These are phyloP conservation scores for Elaphomyces granulatus DNA, from an alignment of 495 filamentous ascomycete species.

Conservation along the genomic window DNA sequence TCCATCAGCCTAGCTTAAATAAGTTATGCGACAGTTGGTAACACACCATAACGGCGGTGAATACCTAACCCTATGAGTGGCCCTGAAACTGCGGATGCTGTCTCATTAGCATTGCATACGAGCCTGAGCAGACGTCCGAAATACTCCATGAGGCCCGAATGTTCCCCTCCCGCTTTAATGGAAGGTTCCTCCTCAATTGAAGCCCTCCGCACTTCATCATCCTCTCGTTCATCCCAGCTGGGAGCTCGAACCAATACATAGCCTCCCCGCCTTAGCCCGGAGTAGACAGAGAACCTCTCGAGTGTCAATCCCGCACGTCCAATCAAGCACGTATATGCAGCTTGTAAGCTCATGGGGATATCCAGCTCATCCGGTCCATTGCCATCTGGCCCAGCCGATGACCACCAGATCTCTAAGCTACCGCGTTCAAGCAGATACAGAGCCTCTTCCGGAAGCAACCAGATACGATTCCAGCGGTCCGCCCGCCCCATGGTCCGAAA, in stretches of 20 bases:
- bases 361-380: slow-evolving; percentile 35
- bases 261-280: slow-evolving; percentile 66
- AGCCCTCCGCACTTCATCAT: slow-evolving; percentile 7
- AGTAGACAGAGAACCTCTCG: slow-evolving; percentile 80
- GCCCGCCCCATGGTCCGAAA: slow-evolving; percentile 45
- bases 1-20: too few relatives aligned
- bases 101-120: slow-evolving; percentile 17
- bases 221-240: slow-evolving; percentile 29
- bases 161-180: too few relatives aligned
- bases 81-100: slow-evolving; percentile 32
- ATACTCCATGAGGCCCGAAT: slow-evolving; percentile 23
- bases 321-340: slow-evolving; percentile 68
- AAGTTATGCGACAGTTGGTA: too few relatives aligned
- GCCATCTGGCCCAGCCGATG: slow-evolving; percentile 18
- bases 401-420: slow-evolving; percentile 70
- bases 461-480: slow-evolving; percentile 44
- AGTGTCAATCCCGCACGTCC: slow-evolving; percentile 49
- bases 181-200: too few relatives aligned
- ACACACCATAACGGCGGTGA: slow-evolving; percentile 57
- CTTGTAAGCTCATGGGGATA: slow-evolving; percentile 77
- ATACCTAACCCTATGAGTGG: slow-evolving; percentile 62
- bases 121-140: slow-evolving; percentile 21
- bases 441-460: slow-evolving; percentile 86
- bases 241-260: slow-evolving; percentile 65
- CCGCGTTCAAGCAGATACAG: slow-evolving; percentile 81